Evolutionary conservation across 179 eudicot species (phyloP).

Genomic region (Patellifolia procumbens): DNA sequence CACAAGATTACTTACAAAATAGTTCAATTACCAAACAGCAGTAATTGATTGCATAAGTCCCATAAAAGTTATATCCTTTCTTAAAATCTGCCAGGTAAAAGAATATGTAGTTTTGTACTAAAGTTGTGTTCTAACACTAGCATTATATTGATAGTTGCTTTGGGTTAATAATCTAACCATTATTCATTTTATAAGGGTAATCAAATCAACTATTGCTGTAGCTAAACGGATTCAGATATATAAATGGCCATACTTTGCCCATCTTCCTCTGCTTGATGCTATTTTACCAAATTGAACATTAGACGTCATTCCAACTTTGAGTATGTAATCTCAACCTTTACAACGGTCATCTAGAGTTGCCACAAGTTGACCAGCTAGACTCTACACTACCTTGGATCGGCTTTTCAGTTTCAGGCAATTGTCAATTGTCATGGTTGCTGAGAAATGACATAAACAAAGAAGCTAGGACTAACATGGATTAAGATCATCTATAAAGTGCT

Average conservation of each 20-base stretch:
- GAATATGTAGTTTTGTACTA: too few relatives aligned
- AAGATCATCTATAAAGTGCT: too few relatives aligned
- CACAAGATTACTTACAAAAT: constrained; percentile 12
- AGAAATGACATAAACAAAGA: too few relatives aligned
- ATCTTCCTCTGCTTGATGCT: not conserved
- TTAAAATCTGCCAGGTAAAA: too few relatives aligned
- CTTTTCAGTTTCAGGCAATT: not conserved
- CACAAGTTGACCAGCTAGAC: not conserved
- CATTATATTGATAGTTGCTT: too few relatives aligned
- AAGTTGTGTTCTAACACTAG: too few relatives aligned
- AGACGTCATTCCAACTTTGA: not conserved
- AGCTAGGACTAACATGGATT: too few relatives aligned
- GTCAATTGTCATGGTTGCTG: not conserved
- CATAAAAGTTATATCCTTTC: not conserved
- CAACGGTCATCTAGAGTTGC: not conserved
- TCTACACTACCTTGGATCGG: not conserved
- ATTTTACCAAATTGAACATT: not conserved
- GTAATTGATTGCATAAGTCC: not conserved
- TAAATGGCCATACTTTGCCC: not conserved
- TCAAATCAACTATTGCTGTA: not conserved
- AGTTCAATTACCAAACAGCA: not conserved
- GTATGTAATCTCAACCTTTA: not conserved
- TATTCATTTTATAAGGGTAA: too few relatives aligned
- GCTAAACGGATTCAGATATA: not conserved
- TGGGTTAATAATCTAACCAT: too few relatives aligned